Evolutionary conservation across 805 yeast genomes (phyloP).

Genomic region (Groenewaldozyma tartarivorans): DNA sequence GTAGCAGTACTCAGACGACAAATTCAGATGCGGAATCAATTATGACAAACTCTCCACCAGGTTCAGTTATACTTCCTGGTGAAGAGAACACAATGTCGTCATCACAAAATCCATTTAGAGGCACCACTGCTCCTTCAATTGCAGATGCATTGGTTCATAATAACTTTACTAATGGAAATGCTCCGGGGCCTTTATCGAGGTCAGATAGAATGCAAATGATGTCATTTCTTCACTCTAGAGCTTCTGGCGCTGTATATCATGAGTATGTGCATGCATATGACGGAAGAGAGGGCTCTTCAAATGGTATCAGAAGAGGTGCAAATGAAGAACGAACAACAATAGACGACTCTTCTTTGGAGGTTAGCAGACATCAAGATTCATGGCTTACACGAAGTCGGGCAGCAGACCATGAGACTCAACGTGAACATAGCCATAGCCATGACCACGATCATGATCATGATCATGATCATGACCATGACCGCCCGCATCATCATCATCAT

Average conservation of each 20-base stretch:
- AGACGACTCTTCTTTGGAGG: no score
- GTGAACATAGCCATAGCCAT: neutral
- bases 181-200: neutral
- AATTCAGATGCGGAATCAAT: neutral
- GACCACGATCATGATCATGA: constrained; percentile 2
- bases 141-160: constrained; percentile 14
- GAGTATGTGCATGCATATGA: constrained; percentile 13
- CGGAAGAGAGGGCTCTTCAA: no score
- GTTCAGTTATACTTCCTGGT: neutral
- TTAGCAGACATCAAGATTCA: no score
- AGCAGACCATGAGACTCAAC: no score
- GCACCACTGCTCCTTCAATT: constrained; percentile 12
- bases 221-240: constrained; percentile 17
- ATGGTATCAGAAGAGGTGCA: no score
- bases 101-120: constrained; percentile 11
- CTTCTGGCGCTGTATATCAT: constrained; percentile 17
- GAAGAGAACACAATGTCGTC: neutral
- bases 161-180: constrained; percentile 5
- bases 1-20: neutral
- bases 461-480: neutral
- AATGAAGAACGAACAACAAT: no score
- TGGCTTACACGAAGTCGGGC: no score
- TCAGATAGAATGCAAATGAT: neutral
- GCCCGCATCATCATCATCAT: constrained; percentile 4
- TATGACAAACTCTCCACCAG: neutral